Evolutionary conservation across 352 stramenopile species (phyloP), one percentile per base, ranked within the genome.

Genomic region (Globisporangium takayamanum): DNA sequence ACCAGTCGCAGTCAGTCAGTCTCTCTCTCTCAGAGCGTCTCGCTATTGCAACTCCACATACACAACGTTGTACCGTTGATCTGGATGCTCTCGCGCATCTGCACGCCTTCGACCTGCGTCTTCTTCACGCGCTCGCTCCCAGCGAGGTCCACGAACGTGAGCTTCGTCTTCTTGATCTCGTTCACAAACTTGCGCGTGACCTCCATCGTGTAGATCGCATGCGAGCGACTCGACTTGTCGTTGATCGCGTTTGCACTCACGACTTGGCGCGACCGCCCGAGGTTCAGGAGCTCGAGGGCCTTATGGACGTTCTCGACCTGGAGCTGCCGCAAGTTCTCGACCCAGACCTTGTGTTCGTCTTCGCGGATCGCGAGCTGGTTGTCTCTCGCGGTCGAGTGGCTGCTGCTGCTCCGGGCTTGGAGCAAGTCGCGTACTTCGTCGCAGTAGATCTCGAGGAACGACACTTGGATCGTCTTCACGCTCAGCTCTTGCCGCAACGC

Each of bases 371-470:
- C 36, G n/a, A 79, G 57, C 8, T 54, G 60, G 36, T 69, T 72
- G 22, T 66, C 46, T 2, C 55, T 68, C 2, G 20, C 10, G 4
- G 51, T 12, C 3, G 47, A 11, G 22, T 50, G 16, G n/a, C n/a
- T n/a, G 14, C 28, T 25, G 5, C 50, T 37, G 12, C 52, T 33
- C 3, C 63, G 57, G 12, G 78, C 67, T 46, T 89, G 67, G 0
- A 98, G 69, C 33, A 98, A 62, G 64, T 98, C 92, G 57, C 88
- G 84, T 41, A 98, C 83, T 55, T 97, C 88, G 65, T 98, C 91
- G 25, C 88, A 89, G 60, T 98, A 98, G 15, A 98, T 95, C 76
- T 98, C 94, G 1, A 98, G 73, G 50, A 84, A 87, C 7, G 74
- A 84, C 12, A 81, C 76, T 5, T 59, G 57, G 12, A 84, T 68